Evolutionary conservation across 495 filamentous ascomycete species (phyloP).

Genomic region (Penicillium arizonense): DNA sequence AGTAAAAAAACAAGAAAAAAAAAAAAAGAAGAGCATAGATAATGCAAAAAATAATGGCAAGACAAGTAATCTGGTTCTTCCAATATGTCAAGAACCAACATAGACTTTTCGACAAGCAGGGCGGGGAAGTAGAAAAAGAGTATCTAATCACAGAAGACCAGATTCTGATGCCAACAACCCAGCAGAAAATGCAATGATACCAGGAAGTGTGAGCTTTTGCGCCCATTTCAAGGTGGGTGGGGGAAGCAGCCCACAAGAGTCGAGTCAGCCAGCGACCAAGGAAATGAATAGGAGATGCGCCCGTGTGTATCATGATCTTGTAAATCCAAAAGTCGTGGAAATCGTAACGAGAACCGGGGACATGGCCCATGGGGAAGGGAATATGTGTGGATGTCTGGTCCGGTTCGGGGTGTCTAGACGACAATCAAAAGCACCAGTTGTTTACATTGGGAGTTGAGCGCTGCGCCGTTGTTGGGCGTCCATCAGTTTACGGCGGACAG

Average conservation of each 20-base stretch:
- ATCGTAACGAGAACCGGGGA: constrained; percentile 8
- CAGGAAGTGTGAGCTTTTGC: constrained; percentile 3
- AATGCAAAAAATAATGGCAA: constrained; percentile 8
- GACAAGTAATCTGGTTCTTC: background rate
- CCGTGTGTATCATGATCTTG: constrained; percentile 29
- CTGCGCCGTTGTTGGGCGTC: constrained; percentile 30
- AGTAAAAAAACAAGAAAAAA: constrained; percentile 9
- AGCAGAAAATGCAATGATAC: background rate
- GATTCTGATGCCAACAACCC: background rate
- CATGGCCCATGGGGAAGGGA: background rate
- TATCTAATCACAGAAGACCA: background rate
- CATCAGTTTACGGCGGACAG: constrained; percentile 49
- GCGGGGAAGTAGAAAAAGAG: constrained; percentile 1
- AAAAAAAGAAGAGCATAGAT: constrained; percentile 8
- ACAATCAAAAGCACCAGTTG: background rate
- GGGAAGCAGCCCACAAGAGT: constrained; percentile 2
- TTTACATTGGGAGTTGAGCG: constrained; percentile 1
- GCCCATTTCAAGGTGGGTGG: background rate
- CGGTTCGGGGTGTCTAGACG: background rate
- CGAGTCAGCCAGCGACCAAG: constrained; percentile 27
- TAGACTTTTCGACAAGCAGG: constrained; percentile 10
- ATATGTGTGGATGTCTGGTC: background rate
- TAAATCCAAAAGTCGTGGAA: constrained; percentile 26
- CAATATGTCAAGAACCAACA: constrained; percentile 12
- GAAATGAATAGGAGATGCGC: constrained; percentile 12